Percentiles rank a stretch among this genome's conserved stretches.
Evolutionary conservation across 257 asterid genomes (phyloP).

Genomic region (Voacanga thouarsii): DNA sequence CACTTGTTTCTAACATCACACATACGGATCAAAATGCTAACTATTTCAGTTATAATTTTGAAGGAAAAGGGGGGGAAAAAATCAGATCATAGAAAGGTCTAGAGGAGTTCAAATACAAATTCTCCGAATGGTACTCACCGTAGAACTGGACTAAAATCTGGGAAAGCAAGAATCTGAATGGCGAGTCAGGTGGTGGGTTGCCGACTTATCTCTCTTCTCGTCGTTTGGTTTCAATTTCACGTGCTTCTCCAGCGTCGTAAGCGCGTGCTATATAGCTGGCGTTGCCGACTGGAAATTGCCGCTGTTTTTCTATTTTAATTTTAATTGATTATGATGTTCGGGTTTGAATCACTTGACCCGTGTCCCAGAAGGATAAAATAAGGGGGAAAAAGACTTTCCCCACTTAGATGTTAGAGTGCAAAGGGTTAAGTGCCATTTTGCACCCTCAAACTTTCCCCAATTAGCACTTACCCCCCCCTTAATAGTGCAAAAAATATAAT

Average conservation of each 20-base stretch:
- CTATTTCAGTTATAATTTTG: too few species aligned
- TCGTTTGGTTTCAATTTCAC: background rate
- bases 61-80: background rate
- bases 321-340: background rate
- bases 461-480: too few species aligned
- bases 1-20: too few species aligned
- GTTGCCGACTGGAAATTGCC: background rate
- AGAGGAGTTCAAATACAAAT: background rate
- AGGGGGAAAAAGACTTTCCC: too few species aligned
- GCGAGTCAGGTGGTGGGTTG: background rate
- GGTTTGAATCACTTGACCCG: too few species aligned
- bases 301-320: background rate
- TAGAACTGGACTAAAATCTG: background rate
- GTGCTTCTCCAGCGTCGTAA: too few species aligned
- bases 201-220: conserved; percentile 7
- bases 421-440: too few species aligned
- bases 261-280: background rate
- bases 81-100: background rate
- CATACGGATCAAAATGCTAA: too few species aligned
- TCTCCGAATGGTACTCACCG: background rate
- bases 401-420: too few species aligned
- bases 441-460: too few species aligned
- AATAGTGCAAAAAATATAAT: too few species aligned
- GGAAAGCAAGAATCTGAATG: background rate
- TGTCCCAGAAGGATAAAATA: too few species aligned